Evolutionary conservation across 805 yeast genomes (phyloP).

Genomic region (Komagataella pastoris): DNA sequence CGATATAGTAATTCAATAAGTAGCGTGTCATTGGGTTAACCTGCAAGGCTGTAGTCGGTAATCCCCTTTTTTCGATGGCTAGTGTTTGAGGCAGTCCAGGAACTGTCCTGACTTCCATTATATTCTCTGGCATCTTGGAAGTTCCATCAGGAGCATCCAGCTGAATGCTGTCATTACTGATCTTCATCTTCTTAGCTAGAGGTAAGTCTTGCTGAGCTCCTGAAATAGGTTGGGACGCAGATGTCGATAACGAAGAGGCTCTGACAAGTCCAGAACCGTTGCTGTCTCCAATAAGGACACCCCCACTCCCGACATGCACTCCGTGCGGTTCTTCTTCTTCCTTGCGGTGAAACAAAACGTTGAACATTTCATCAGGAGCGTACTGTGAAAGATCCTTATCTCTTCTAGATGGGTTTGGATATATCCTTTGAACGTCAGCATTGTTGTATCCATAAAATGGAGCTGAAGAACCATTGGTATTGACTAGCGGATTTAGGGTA

Average conservation of each 20-base stretch:
- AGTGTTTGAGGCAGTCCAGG: conserved; percentile 30
- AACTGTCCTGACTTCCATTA: conserved; percentile 36
- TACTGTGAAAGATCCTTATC: background rate
- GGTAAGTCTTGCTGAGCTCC: background rate
- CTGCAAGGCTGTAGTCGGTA: conserved; percentile 50
- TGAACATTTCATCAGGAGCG: conserved; percentile 31
- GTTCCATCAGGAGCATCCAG: conserved; percentile 24
- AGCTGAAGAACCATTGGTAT: background rate
- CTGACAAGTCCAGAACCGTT: background rate
- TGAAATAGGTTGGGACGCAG: background rate
- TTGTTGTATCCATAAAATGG: background rate
- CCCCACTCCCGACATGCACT: background rate
- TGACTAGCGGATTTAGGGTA: background rate
- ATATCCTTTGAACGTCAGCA: background rate
- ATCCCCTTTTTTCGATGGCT: conserved; percentile 20
- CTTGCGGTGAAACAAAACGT: conserved; percentile 30
- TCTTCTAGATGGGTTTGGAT: background rate
- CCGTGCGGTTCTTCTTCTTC: conserved; percentile 4
- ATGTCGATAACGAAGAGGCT: background rate
- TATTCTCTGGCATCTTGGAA: conserved; percentile 36
- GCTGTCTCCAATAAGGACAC: background rate
- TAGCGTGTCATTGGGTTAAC: conserved; percentile 63
- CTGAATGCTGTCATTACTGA: conserved; percentile 20
- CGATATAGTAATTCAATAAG: conserved; percentile 55
- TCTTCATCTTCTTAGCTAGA: conserved; percentile 3